Evolutionary conservation across 1,284 basidiomycete species (phyloP).

Genomic region (Papiliotrema flavescens): DNA sequence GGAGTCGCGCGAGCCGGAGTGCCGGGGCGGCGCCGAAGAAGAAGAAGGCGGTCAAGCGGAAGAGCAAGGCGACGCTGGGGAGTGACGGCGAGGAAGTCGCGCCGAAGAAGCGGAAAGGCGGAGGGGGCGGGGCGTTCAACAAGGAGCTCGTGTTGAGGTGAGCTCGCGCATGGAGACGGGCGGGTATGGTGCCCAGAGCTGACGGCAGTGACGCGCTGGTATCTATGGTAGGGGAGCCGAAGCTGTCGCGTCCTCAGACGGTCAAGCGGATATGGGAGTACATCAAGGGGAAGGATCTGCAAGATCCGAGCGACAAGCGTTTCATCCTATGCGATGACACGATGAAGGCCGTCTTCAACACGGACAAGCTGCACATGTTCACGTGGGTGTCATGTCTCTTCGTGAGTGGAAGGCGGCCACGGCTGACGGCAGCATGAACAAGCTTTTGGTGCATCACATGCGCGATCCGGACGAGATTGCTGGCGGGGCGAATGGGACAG

Average conservation of each 20-base stretch:
- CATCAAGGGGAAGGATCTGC: conserved; percentile 53
- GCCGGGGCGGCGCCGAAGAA: conserved; percentile 6
- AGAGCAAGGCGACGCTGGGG: conserved; percentile 26
- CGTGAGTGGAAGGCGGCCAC: neutral
- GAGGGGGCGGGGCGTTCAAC: conserved; percentile 46
- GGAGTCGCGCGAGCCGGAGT: conserved; percentile 20
- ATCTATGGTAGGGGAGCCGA: conserved; percentile 31
- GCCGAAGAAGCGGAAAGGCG: conserved; percentile 26
- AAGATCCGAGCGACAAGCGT: conserved; percentile 52
- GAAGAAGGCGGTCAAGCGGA: conserved; percentile 30
- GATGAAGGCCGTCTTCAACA: conserved; percentile 51
- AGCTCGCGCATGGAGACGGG: conserved; percentile 2
- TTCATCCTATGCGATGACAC: conserved; percentile 53
- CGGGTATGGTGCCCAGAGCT: neutral
- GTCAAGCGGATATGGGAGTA: conserved; percentile 57
- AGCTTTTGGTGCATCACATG: conserved; percentile 39
- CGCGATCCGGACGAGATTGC: conserved; percentile 40
- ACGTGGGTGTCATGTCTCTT: conserved; percentile 33
- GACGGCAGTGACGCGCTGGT: conserved; percentile 34
- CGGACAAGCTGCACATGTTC: conserved; percentile 51
- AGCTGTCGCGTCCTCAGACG: conserved; percentile 51
- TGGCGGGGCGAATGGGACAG: conserved; percentile 3
- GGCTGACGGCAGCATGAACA: conserved; percentile 43
- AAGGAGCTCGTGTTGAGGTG: conserved; percentile 47
- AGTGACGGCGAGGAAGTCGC: conserved; percentile 24